Evolutionary conservation across 371 early-diverging fungal species (phyloP), one percentile per base, ranked within the genome.

Genomic region (Mucor irregularis): DNA sequence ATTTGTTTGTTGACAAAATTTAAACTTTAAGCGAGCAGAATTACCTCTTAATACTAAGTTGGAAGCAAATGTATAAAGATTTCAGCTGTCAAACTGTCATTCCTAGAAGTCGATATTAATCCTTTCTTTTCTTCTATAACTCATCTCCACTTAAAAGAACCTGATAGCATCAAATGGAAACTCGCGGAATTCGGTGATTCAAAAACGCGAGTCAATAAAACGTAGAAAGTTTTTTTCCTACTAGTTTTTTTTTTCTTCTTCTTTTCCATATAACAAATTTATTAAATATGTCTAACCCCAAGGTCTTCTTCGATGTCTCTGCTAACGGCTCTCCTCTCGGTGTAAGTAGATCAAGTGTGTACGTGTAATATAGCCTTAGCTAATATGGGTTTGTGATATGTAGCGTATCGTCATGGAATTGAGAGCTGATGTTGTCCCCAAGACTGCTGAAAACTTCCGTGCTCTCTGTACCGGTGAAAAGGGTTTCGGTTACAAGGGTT

Each of bases 361-460:
- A 31, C 31, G 31, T 31, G 31, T 31, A 31, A 7, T 7, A 5
- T 31, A 7, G 11, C 11, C 7, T 31, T 37, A n/a, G 4, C n/a
- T n/a, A n/a, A n/a, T n/a, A n/a, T n/a, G n/a, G n/a, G n/a, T n/a
- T n/a, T n/a, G n/a, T n/a, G n/a, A n/a, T n/a, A n/a, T 74, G 84
- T 59, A 71, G 72, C 76, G 76, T 60, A 72, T 76, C 47, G 64
- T 58, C 10, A 61, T 76, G 59, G 66, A 95, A 75, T 89, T 99
- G 26, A 87, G 86, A 72, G 78, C 82, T 14, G 95, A 99, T 70
- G 86, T 90, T 21, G 93, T 91, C 17, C 99, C 99, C 50, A 91
- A 88, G 73, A 99, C 99, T 16, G 94, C 94, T 34, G 97, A 99
- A 66, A 99, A 99, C 89, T 99, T 99, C 81, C 85, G 95, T 54